These are phyloP conservation scores for Phoenix dactylifera DNA, from an alignment of 176 grass and related monocot genomes.

Conservation along the genomic window DNA sequence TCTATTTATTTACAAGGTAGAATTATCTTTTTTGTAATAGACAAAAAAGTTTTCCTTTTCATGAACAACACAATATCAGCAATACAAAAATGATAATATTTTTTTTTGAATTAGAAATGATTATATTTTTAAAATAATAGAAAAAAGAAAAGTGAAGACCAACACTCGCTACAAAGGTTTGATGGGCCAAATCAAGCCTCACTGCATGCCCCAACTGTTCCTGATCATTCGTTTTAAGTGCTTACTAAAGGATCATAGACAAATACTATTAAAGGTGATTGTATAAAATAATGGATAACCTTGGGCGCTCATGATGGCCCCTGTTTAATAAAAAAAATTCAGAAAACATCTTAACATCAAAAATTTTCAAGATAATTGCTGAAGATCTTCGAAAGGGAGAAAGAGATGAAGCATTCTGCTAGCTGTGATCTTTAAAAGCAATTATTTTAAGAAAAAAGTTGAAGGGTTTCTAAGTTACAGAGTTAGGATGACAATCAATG, in stretches of 20 bases:
- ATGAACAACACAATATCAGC: too few relatives aligned
- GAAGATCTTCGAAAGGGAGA: background rate
- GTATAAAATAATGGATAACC: background rate
- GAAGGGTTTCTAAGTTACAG: background rate
- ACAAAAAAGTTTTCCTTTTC: too few relatives aligned
- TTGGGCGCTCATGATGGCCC: too few relatives aligned
- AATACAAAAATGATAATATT: background rate
- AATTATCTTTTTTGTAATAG: too few relatives aligned
- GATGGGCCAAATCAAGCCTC: conserved; percentile 52
- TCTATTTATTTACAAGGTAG: too few relatives aligned
- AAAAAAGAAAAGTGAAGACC: conserved; percentile 3
- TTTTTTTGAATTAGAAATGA: background rate
- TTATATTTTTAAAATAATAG: background rate
- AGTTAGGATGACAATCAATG: too few relatives aligned
- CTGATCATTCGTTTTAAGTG: conserved; percentile 32
- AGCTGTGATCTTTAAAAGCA: conserved; percentile 8
- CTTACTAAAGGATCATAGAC: conserved; percentile 21
- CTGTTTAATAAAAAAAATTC: too few relatives aligned
- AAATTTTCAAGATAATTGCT: too few relatives aligned
- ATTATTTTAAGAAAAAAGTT: background rate
- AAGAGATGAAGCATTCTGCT: background rate
- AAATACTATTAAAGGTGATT: background rate
- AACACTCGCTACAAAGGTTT: conserved; percentile 59
- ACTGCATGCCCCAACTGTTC: conserved; percentile 42
- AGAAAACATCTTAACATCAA: too few relatives aligned